phyloP scores from a whole-genome alignment of 331 rosid species.

The Ulmus americana region DNA sequence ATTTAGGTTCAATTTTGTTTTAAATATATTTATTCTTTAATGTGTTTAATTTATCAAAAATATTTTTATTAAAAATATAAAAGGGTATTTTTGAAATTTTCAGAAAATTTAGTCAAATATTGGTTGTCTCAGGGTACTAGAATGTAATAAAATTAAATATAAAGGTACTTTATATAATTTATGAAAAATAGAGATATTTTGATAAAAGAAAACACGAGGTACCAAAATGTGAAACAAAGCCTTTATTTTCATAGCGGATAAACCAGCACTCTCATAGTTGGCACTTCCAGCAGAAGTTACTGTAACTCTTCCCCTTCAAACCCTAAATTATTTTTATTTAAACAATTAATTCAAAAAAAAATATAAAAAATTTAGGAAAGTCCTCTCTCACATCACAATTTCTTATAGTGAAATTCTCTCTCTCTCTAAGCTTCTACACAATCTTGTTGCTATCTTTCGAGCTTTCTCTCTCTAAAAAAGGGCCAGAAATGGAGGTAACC shows the following conservation, averaged over 20 bases:
- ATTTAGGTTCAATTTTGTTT: no score
- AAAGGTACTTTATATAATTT: no score
- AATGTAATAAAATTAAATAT: no score
- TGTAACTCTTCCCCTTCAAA: conserved; percentile 13
- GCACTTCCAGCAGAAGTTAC: conserved; percentile 30
- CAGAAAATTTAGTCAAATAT: no score
- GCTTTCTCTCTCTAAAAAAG: conserved; percentile 12
- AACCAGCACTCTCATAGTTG: conserved; percentile 29
- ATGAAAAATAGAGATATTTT: no score
- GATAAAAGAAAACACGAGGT: no score
- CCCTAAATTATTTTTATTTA: conserved; percentile 22
- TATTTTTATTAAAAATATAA: no score
- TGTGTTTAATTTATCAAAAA: no score
- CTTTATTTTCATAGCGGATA: conserved; percentile 20
- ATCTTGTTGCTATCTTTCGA: background rate
- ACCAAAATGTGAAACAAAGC: no score
- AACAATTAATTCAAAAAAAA: background rate
- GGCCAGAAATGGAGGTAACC: conserved; percentile 34
- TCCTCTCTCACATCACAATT: conserved; percentile 6
- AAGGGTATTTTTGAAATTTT: no score
- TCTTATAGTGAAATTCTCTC: background rate
- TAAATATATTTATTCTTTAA: no score
- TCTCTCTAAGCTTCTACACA: background rate
- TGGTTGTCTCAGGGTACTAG: no score
- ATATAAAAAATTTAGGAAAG: background rate